Conservation (phyloP, 495 filamentous ascomycete species). For the Aspergillus asperescens region DNA sequence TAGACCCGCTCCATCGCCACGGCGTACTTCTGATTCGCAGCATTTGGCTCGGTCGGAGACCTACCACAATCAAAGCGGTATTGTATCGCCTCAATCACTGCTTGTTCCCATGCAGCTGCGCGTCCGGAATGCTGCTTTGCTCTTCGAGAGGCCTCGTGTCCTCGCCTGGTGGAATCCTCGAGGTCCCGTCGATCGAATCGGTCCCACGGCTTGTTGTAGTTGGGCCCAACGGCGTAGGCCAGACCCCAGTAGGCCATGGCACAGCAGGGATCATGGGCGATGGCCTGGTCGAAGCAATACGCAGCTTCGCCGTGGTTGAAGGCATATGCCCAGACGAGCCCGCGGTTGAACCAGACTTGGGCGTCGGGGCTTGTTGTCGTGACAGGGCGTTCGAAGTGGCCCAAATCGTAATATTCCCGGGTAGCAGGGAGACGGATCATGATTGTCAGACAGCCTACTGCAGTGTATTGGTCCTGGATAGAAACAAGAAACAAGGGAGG, state of each 20-base stretch:
- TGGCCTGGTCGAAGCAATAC: conserved; percentile 33
- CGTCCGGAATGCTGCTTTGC: conserved; percentile 33
- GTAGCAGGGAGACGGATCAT: background rate
- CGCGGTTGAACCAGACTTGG: conserved; percentile 26
- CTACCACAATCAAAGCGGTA: conserved; percentile 47
- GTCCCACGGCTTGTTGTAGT: conserved; percentile 72
- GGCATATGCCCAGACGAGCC: conserved; percentile 26
- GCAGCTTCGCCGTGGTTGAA: conserved; percentile 27
- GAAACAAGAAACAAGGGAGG: too few species aligned
- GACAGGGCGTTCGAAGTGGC: conserved; percentile 43
- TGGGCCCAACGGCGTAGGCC: conserved; percentile 60
- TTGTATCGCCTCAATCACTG: conserved; percentile 53
- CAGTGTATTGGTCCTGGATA: too few species aligned
- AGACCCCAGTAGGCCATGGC: conserved; percentile 67
- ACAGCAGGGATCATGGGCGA: conserved; percentile 47
- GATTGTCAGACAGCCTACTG: too few species aligned
- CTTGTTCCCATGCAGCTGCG: conserved; percentile 42
- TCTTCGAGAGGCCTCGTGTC: conserved; percentile 37
- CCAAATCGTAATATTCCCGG: conserved; percentile 44
- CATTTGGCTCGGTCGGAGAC: conserved; percentile 33
- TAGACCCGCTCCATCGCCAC: conserved; percentile 57
- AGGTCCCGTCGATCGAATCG: conserved; percentile 56
- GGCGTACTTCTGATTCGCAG: conserved; percentile 56
- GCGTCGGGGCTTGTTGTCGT: conserved; percentile 31
- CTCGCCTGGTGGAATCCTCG: conserved; percentile 35